These are phyloP conservation scores for Cladosporium sp. DNA, from an alignment of 2,329 filamentous ascomycete genomes.

Conservation along the genomic window DNA sequence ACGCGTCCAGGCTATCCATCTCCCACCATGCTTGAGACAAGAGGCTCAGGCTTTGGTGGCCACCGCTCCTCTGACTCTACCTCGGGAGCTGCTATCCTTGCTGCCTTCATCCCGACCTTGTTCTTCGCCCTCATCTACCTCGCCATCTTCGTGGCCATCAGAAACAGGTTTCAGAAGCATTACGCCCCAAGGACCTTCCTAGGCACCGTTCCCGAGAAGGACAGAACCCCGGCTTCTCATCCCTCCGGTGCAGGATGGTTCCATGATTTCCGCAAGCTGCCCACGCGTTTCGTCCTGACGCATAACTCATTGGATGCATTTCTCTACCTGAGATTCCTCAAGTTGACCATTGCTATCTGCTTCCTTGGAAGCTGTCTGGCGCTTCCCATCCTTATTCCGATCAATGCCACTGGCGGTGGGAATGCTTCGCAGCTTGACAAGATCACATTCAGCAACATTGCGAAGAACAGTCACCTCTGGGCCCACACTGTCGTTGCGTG, in stretches of 20 bases:
- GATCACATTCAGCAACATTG: conserved; percentile 38
- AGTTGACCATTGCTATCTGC: conserved; percentile 39
- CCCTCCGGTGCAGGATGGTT: conserved; percentile 42
- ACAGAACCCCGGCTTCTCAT: conserved; percentile 27
- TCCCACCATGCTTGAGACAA: not conserved
- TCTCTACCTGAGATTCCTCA: conserved; percentile 46
- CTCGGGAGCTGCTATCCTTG: conserved; percentile 28
- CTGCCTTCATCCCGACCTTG: conserved; percentile 31
- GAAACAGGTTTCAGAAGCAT: conserved; percentile 28
- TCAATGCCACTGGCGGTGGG: conserved; percentile 41
- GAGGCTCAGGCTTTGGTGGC: conserved; percentile 19
- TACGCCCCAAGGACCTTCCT: conserved; percentile 33
- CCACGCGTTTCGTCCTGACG: conserved; percentile 44
- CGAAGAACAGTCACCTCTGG: conserved; percentile 39
- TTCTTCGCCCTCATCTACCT: conserved; percentile 27
- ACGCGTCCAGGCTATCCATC: too few species aligned
- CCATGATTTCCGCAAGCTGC: conserved; percentile 39
- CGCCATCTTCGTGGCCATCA: conserved; percentile 25
- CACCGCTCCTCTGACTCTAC: conserved; percentile 25
- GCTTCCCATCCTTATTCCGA: conserved; percentile 45
- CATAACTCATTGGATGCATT: conserved; percentile 48
- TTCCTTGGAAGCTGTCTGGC: conserved; percentile 41
- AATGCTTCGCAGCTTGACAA: conserved; percentile 29
- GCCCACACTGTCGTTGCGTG: conserved; percentile 41
- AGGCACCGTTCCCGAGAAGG: conserved; percentile 29